These are phyloP conservation scores for Sclerotinia sclerotiorum DNA, from an alignment of 2,329 filamentous ascomycete genomes.

Conservation along the genomic window DNA sequence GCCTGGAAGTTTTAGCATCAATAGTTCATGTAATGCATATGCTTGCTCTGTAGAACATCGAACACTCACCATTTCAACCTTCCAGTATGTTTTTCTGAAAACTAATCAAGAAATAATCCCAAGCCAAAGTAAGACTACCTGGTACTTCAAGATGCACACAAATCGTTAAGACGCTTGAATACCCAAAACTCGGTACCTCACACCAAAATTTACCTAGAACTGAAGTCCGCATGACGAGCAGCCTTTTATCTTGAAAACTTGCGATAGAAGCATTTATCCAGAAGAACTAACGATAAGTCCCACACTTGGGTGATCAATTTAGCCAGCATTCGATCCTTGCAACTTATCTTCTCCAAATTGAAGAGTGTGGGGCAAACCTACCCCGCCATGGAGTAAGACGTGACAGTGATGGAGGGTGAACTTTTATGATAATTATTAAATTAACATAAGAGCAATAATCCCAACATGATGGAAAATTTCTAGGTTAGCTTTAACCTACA, in stretches of 20 bases:
- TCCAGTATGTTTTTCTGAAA: neutral
- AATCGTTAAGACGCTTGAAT: neutral
- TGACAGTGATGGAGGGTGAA: neutral
- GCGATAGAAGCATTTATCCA: neutral
- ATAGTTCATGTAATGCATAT: too few species aligned
- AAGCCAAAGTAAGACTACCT: neutral
- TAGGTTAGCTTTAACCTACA: too few species aligned
- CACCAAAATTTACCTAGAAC: neutral
- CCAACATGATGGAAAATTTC: neutral
- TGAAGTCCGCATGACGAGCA: neutral
- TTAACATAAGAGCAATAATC: too few species aligned
- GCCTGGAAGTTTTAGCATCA: neutral
- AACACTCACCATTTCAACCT: neutral
- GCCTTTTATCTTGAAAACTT: neutral
- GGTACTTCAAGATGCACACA: neutral
- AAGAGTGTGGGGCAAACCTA: neutral
- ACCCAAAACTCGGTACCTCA: neutral
- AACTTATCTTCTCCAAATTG: conserved; percentile 6
- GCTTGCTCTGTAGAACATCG: neutral
- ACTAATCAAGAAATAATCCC: neutral
- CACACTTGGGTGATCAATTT: neutral
- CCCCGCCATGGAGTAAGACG: neutral
- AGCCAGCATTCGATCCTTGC: conserved; percentile 12
- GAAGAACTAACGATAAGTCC: neutral
- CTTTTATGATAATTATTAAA: neutral